Evolutionary conservation across 768 basidiomycete genomes (phyloP), one percentile per base, ranked within the genome.

Genomic region (Candolleomyces aberdarensis): DNA sequence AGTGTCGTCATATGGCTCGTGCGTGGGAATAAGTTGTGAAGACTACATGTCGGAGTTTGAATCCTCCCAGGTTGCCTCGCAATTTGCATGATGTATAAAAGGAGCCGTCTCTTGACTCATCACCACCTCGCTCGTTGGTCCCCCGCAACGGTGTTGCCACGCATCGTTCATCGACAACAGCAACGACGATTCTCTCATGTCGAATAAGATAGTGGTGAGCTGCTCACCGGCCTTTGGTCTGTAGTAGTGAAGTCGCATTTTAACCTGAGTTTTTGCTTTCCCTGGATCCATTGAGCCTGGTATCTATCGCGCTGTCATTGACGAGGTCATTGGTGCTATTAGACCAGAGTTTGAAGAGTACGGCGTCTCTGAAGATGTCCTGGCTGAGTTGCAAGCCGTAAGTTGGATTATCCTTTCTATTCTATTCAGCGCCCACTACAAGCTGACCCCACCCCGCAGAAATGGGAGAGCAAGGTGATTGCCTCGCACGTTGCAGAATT

Each of bases 141-240:
- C 65, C 69, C 68, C 62, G 51, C 65, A 69, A 74, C 68, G 72
- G 75, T 72, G 71, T 72, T 72, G 72, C 67, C 66, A 69, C 65
- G 48, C 48, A 61, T 56, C 60, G 65, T 57, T 69, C 73, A 71
- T 66, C 68, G 66, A 71, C 71, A 67, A 66, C 71, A 66, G 64
- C 66, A 65, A 66, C 68, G 69, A 69, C 74, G 70, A 71, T 51
- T 47, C 53, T 67, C 71, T 68, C 68, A 96, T 96, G 94, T 95
- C 94, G 63, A 96, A 96, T 89, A 96, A 96, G 83, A 93, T 94
- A 82, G 94, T 96, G 87, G 94, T 95, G 85, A 92, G 91, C 89
- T 86, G 79, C 83, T 85, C 86, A 83, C 83, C 79, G 76, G 81
- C 76, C 76, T 76, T 75, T 68, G 76, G 75, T 77, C 73, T 73